Conservation (phyloP, 1,284 basidiomycete genomes). For the Hypsizygus ulmarius region DNA sequence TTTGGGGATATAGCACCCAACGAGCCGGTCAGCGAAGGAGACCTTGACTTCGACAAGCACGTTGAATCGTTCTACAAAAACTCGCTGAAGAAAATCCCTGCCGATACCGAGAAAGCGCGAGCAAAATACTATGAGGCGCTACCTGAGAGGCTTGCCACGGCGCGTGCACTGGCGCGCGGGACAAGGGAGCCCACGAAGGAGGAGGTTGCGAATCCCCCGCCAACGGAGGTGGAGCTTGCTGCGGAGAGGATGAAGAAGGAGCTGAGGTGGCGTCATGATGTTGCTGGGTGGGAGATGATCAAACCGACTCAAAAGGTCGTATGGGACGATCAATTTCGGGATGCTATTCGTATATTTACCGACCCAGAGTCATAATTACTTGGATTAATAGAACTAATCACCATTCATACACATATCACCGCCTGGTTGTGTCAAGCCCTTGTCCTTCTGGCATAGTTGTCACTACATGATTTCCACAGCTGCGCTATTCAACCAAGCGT, state of each 20-base stretch:
- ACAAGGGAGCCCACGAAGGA: constrained; percentile 84
- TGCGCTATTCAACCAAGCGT: constrained; percentile 46
- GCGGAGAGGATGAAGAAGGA: constrained; percentile 87
- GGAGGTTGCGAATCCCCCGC: constrained; percentile 79
- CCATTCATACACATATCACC: not conserved
- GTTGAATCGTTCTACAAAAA: constrained; percentile 72
- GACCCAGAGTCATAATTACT: constrained; percentile 29
- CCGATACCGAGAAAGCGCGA: constrained; percentile 67
- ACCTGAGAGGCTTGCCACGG: constrained; percentile 65
- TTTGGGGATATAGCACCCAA: constrained; percentile 24
- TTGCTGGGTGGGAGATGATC: constrained; percentile 77
- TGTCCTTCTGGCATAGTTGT: constrained; percentile 10
- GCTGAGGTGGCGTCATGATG: constrained; percentile 74
- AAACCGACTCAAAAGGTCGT: constrained; percentile 57
- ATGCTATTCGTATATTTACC: constrained; percentile 65
- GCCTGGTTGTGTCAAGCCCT: constrained; percentile 7
- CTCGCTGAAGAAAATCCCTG: constrained; percentile 53
- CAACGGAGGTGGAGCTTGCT: constrained; percentile 83
- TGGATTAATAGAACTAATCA: constrained; percentile 3
- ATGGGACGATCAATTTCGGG: constrained; percentile 78
- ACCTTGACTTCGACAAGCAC: constrained; percentile 74
- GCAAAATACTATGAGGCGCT: constrained; percentile 79
- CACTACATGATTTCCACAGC: constrained; percentile 38
- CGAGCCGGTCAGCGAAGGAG: constrained; percentile 33
- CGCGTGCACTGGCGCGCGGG: constrained; percentile 75